These are phyloP conservation scores for Candida sp. DNA, from an alignment of 1,139 yeast genomes.

Conservation along the genomic window DNA sequence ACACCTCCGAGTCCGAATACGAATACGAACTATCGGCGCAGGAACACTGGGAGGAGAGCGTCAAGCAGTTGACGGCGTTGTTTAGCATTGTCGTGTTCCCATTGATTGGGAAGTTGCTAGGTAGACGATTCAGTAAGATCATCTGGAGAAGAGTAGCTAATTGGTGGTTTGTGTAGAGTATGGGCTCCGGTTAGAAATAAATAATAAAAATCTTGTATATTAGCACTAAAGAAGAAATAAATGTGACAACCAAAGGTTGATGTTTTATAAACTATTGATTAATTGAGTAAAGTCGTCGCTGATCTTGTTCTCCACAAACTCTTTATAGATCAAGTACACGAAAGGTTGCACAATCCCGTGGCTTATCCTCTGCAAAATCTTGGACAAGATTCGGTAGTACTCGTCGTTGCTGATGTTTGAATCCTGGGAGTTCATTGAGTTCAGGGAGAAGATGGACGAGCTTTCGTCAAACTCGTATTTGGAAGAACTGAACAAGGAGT, in stretches of 20 bases:
- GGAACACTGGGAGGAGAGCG: slow-evolving; percentile 81
- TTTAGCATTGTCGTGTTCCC: slow-evolving; percentile 68
- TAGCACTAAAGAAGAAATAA: neutral
- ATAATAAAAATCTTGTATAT: slow-evolving; percentile 3
- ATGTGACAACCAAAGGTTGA: neutral
- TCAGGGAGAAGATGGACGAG: slow-evolving; percentile 42
- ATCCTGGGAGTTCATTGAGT: slow-evolving; percentile 28
- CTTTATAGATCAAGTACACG: slow-evolving; percentile 30
- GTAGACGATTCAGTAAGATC: slow-evolving; percentile 60
- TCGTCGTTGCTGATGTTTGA: slow-evolving; percentile 34
- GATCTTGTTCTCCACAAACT: slow-evolving; percentile 34
- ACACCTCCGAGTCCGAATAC: slow-evolving; percentile 15
- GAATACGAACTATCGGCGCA: slow-evolving; percentile 49
- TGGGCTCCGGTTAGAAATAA: neutral
- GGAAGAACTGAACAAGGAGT: slow-evolving; percentile 1
- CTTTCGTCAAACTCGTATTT: slow-evolving; percentile 18
- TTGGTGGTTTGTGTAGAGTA: slow-evolving; percentile 26
- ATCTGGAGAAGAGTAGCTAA: slow-evolving; percentile 38
- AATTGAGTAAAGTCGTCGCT: slow-evolving; percentile 34
- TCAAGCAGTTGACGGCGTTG: slow-evolving; percentile 62
- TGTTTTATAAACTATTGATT: slow-evolving; percentile 25
- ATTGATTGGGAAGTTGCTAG: slow-evolving; percentile 70
- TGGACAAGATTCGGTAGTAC: slow-evolving; percentile 32
- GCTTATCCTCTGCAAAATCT: slow-evolving; percentile 32
- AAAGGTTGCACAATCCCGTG: slow-evolving; percentile 47